Evolutionary conservation across 805 yeast genomes (phyloP).

Genomic region (Candida silvatica): DNA sequence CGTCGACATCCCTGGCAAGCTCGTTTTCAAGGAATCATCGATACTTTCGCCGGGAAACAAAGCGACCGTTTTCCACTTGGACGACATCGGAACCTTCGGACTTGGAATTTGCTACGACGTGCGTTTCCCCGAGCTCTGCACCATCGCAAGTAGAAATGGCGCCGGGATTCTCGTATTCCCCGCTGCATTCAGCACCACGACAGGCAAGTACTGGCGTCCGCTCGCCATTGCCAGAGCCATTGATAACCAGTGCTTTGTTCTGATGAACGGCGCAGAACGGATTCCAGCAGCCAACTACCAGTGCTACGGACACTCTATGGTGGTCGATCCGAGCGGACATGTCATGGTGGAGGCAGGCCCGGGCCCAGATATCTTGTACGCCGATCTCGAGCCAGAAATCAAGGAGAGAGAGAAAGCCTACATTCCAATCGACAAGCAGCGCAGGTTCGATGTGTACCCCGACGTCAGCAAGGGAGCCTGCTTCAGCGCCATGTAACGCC

Average conservation of each 20-base stretch:
- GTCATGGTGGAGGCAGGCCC: conserved; percentile 68
- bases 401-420: conserved; percentile 51
- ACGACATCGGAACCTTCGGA: conserved; percentile 65
- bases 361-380: conserved; percentile 69
- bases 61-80: conserved; percentile 67
- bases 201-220: conserved; percentile 77
- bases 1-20: conserved; percentile 85
- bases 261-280: conserved; percentile 84
- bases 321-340: conserved; percentile 55
- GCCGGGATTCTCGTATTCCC: conserved; percentile 76
- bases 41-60: conserved; percentile 72
- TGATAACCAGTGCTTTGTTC: conserved; percentile 64
- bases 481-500: conserved; percentile 13
- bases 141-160: conserved; percentile 53
- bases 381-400: conserved; percentile 57
- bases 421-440: conserved; percentile 62
- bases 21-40: conserved; percentile 76
- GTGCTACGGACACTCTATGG: conserved; percentile 60
- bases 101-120: conserved; percentile 78
- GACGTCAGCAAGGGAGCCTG: conserved; percentile 28
- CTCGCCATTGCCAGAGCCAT: conserved; percentile 68
- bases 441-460: conserved; percentile 60
- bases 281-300: conserved; percentile 45
- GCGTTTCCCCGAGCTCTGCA: conserved; percentile 72
- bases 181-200: conserved; percentile 77